Conservation (phyloP, 352 stramenopile species). For the Porosira glacialis region DNA sequence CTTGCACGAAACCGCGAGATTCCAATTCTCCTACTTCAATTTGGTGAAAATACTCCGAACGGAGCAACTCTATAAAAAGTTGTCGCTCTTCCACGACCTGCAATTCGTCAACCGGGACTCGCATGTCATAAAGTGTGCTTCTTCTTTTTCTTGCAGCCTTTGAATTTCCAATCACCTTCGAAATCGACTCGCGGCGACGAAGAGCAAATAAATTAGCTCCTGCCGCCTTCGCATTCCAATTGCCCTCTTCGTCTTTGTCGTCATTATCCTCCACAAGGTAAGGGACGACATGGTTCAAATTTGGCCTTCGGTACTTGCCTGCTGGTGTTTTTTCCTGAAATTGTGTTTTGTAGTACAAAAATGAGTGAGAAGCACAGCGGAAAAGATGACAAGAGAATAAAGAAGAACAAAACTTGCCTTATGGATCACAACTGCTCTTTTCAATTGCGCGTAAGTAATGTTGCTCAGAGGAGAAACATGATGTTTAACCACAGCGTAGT, state of each 20-base stretch:
- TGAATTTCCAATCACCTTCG: background rate
- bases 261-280: slow-evolving; percentile 19
- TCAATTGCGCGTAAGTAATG: slow-evolving; percentile 30
- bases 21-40: slow-evolving; percentile 62
- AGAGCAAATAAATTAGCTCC: too few relatives aligned
- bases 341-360: background rate
- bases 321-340: slow-evolving; percentile 17
- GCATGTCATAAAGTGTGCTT: slow-evolving; percentile 11
- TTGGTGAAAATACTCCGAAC: slow-evolving; percentile 44
- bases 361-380: background rate
- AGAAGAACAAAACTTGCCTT: too few relatives aligned
- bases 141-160: background rate
- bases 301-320: slow-evolving; percentile 13
- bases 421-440: slow-evolving; percentile 27
- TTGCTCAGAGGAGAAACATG: slow-evolving; percentile 56
- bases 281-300: slow-evolving; percentile 30
- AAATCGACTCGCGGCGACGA: slow-evolving; percentile 6
- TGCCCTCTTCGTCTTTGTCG: background rate
- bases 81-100: slow-evolving; percentile 48
- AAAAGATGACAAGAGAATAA: background rate
- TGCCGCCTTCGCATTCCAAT: too few relatives aligned
- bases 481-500: slow-evolving; percentile 45
- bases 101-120: slow-evolving; percentile 2
- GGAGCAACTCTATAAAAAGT: slow-evolving; percentile 65
- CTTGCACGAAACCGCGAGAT: slow-evolving; percentile 42